Evolutionary conservation across 768 basidiomycete species (phyloP).

Genomic region (Scleroderma bovista): DNA sequence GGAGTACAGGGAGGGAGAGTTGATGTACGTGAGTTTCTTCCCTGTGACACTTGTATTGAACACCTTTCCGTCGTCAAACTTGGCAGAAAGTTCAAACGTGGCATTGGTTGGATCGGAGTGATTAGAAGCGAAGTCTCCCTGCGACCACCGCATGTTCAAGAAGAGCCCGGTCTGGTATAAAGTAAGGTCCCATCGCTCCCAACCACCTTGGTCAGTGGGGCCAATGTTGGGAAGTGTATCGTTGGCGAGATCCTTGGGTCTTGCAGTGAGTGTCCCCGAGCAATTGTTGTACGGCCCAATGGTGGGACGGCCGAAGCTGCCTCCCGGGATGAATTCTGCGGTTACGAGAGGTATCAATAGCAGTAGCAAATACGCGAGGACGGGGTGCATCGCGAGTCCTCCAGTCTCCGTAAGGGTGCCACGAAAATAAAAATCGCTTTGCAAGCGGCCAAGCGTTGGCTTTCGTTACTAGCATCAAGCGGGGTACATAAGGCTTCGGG

Average conservation of each 20-base stretch:
- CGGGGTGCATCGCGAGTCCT: constrained; percentile 1
- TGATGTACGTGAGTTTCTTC: constrained; percentile 6
- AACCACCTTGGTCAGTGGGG: constrained; percentile 1
- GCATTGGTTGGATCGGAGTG: not conserved
- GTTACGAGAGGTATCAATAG: not conserved
- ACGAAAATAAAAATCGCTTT: too few relatives aligned
- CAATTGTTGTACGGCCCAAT: constrained; percentile 14
- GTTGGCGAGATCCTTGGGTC: constrained; percentile 4
- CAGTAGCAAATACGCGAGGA: not conserved
- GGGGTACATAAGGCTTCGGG: too few relatives aligned
- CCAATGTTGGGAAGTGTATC: constrained; percentile 12
- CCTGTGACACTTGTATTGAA: constrained; percentile 1
- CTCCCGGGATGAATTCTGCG: constrained; percentile 4
- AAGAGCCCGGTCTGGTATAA: constrained; percentile 9
- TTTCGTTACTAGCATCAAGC: too few relatives aligned
- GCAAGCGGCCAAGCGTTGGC: too few relatives aligned
- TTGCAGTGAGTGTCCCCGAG: constrained; percentile 5
- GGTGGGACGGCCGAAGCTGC: constrained; percentile 7
- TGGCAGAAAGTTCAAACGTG: constrained; percentile 9
- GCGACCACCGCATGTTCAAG: constrained; percentile 8
- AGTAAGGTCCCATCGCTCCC: constrained; percentile 10
- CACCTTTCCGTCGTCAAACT: constrained; percentile 7
- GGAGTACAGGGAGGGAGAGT: constrained; percentile 7
- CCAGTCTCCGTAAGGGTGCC: not conserved
- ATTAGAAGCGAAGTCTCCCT: constrained; percentile 7